Conservation (phyloP, 345 rosid species). For the Viola odorata region DNA sequence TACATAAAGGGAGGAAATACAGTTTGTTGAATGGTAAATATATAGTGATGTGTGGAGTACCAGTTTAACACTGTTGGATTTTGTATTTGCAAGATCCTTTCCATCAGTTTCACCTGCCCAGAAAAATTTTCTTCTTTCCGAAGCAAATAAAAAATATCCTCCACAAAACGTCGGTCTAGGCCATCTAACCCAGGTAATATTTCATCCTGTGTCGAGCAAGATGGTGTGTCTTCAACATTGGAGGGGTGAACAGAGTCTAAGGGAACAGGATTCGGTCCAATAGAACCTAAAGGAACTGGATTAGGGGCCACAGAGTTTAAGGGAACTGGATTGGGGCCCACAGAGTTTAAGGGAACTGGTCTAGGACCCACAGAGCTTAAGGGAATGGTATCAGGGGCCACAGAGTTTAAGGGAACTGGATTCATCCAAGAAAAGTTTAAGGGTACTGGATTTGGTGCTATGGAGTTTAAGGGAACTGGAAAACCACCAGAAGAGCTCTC, state of each 20-base stretch:
- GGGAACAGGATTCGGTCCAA: slow-evolving; percentile 3
- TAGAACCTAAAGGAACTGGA: slow-evolving; percentile 3
- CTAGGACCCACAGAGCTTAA: slow-evolving; percentile 34
- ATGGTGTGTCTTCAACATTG: slow-evolving; percentile 44
- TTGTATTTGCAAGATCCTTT: slow-evolving; percentile 83
- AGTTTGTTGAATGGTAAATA: background rate
- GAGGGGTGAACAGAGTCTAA: slow-evolving; percentile 13
- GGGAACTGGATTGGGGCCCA: slow-evolving; percentile 10
- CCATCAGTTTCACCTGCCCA: slow-evolving; percentile 90
- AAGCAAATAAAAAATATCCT: slow-evolving; percentile 60
- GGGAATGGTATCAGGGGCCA: slow-evolving; percentile 20
- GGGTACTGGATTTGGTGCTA: background rate
- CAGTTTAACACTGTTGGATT: slow-evolving; percentile 66
- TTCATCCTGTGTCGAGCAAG: slow-evolving; percentile 48
- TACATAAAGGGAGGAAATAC: slow-evolving; percentile 3
- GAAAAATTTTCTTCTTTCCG: slow-evolving; percentile 80
- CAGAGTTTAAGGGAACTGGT: slow-evolving; percentile 3
- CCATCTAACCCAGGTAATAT: slow-evolving; percentile 52
- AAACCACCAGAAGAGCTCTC: background rate
- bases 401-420: background rate
- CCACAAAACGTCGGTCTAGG: slow-evolving; percentile 61
- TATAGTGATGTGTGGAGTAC: slow-evolving; percentile 33
- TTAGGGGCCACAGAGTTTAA: slow-evolving; percentile 3
- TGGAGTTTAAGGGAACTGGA: background rate
- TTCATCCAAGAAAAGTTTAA: background rate